Base-by-base conservation (phyloP, 306 rosid species). In the Cicer arietinum region DNA sequence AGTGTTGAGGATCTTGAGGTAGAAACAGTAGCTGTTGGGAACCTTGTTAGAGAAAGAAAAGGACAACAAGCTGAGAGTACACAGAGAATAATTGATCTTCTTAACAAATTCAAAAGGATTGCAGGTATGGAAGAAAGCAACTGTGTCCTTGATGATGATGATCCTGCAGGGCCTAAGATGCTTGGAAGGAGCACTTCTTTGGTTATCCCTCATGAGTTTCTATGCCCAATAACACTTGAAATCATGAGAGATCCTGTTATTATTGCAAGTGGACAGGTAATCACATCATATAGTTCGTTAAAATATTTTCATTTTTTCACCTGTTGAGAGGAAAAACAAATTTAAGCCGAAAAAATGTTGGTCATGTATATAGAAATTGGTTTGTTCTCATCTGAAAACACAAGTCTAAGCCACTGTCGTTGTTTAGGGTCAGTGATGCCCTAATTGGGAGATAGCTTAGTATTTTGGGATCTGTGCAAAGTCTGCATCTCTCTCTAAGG, bases 231-330 rank as follows among this genome's bases (percentile, higher is more conserved):
- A 61, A 88, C 96, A 6, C 77, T 94, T 1, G 98, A 94, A 80
- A 87, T 94, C 80, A 94, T 94, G 98, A 79, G 87, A 11, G 96
- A 94, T 87, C 98, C 96, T 80, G 91, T 94, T 62, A 91, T 91
- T 82, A 73, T 94, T 42, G 89, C 94, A 39, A 89, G 86, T 37
- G 97, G 98, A 63, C 97, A 94, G 97, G 98, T 91, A 89, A 80
- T 71, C 57, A 61, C 42, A 20, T 6, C 35, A 30, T 5, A 30
- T 30, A 30, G 35, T 30, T 30, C 5, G 35, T 30, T 30, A 30
- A 30, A 30, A 30, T 30, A 30, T 30, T 30, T 30, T 30, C 35
- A 30, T 30, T 30, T 43, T 17, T 35, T 5, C 37, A 62, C 9
- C 7, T 25, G 11, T 41, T 51, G 22, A 22, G 47, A 61, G 71